Conservation (phyloP, 495 filamentous ascomycete genomes). For the Podospora didyma region DNA sequence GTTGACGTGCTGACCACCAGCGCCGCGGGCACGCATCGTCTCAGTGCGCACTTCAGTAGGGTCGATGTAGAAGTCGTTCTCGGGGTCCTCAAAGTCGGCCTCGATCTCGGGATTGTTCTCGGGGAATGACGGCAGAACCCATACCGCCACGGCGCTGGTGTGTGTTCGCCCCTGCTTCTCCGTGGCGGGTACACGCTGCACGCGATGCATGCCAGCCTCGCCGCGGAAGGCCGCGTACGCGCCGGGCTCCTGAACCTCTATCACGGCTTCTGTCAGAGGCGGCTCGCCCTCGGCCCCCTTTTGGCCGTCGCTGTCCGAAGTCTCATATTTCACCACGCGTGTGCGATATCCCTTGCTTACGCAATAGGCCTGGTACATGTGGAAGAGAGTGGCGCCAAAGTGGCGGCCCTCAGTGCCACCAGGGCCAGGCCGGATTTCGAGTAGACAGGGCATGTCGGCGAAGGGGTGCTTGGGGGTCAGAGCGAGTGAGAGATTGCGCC, state of each 20-base stretch:
- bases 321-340: slow-evolving; percentile 49
- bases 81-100: slow-evolving; percentile 71
- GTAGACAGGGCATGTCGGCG: slow-evolving; percentile 81
- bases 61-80: slow-evolving; percentile 85
- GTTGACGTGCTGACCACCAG: slow-evolving; percentile 97
- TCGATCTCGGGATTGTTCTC: slow-evolving; percentile 44
- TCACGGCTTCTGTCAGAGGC: slow-evolving; percentile 74
- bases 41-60: slow-evolving; percentile 81
- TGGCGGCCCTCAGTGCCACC: slow-evolving; percentile 87
- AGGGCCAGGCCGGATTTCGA: slow-evolving; percentile 92
- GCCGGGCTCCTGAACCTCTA: slow-evolving; percentile 74
- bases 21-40: slow-evolving; percentile 86
- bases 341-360: slow-evolving; percentile 46
- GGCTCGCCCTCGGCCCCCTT: slow-evolving; percentile 54
- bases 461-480: slow-evolving; percentile 90
- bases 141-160: slow-evolving; percentile 85
- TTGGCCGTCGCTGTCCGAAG: slow-evolving; percentile 52
- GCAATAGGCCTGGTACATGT: slow-evolving; percentile 87
- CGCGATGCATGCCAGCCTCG: slow-evolving; percentile 91
- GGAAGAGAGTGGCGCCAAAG: slow-evolving; percentile 80
- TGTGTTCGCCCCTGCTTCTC: slow-evolving; percentile 88
- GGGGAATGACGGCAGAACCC: slow-evolving; percentile 86
- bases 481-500: slow-evolving; percentile 61
- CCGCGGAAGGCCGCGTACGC: slow-evolving; percentile 76
- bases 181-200: slow-evolving; percentile 87